Base-by-base conservation (phyloP, 2,329 filamentous ascomycete genomes). In the Hymenoscyphus salicellus region DNA sequence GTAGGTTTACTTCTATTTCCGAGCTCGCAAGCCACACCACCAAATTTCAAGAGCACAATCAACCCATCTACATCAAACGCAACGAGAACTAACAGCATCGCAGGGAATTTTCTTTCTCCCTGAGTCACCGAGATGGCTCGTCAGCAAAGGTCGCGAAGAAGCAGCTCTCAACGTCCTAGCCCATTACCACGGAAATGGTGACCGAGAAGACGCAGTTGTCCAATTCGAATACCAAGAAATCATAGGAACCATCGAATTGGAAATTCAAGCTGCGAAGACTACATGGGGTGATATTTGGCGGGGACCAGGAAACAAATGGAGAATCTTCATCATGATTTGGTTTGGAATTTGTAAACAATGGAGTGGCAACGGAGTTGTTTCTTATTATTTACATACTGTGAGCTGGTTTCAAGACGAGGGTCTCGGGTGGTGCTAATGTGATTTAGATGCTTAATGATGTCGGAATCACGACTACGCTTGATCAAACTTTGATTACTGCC, bases 101-200 rank as follows among this genome's bases (percentile, higher is more conserved):
- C n/a, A 63, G 16, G 64, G 67, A 57, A 73, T 76, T 62, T 74
- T 70, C 67, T 69, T 73, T 38, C 70, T 76, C n/a, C 74, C 75
- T 23, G 75, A 77, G 67, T 63, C 75, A 70, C 68, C 77, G 1
- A 49, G 68, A 41, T 83, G n/a, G 77, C 81, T 61, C 69, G 77
- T 66, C 5, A 63, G 62, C 49, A 80, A 81, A 65, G 81, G 77
- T 77, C 56, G 81, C 82, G 2, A 78, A 82, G 69, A 78, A 81
- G 66, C 79, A 81, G 66, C 81, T 78, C 66, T 74, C 76, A 8
- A 81, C 82, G 70, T 84, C 30, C 68, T 86, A 6, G 75, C 77
- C n/a, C 78, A 81, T 38, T 80, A 80, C 55, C 82, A 78, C 63
- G 75, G 75, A 46, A 71, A 74, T 59, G 76, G 76, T 55, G 62